A percentile compares a stretch with the other conserved stretches of the same genome.
Conservation (phyloP, 306 rosid species). For the Gillenia trifoliata region DNA sequence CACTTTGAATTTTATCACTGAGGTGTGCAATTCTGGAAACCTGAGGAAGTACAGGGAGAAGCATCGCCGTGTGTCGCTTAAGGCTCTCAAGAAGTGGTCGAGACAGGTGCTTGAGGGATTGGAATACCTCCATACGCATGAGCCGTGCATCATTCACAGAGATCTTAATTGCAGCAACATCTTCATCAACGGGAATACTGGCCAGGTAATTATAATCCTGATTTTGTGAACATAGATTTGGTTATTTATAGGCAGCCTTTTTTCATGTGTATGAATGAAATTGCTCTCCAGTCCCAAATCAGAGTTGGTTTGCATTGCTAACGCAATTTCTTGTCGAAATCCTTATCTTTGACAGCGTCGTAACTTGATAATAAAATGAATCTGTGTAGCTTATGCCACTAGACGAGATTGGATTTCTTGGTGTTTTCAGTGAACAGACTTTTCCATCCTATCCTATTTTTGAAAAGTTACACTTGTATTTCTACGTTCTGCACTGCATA, state of each 20-base stretch:
- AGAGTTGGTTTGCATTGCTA: not conserved
- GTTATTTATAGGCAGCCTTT: not conserved
- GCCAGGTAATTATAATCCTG: conserved; percentile 47
- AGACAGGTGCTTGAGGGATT: conserved; percentile 86
- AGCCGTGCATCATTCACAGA: conserved; percentile 88
- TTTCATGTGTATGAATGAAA: not conserved
- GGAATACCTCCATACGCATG: conserved; percentile 86
- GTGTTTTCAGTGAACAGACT: not conserved
- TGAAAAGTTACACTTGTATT: not conserved
- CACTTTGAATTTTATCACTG: conserved; percentile 77
- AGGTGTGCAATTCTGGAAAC: conserved; percentile 82
- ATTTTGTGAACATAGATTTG: not conserved
- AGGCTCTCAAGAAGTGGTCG: conserved; percentile 93
- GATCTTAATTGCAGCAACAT: conserved; percentile 97
- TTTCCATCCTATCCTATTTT: not conserved
- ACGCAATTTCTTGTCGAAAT: too few relatives aligned
- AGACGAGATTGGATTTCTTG: not conserved
- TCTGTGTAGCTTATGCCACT: not conserved
- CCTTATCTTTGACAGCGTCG: not conserved
- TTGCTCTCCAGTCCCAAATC: not conserved
- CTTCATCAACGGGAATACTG: conserved; percentile 81
- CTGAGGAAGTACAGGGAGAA: conserved; percentile 82
- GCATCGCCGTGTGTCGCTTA: conserved; percentile 71
- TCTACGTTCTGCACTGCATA: not conserved
- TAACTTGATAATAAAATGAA: conserved; percentile 5